Evolutionary conservation across 768 basidiomycete genomes (phyloP), one percentile per base, ranked within the genome.

Genomic region (Boletus sp.): DNA sequence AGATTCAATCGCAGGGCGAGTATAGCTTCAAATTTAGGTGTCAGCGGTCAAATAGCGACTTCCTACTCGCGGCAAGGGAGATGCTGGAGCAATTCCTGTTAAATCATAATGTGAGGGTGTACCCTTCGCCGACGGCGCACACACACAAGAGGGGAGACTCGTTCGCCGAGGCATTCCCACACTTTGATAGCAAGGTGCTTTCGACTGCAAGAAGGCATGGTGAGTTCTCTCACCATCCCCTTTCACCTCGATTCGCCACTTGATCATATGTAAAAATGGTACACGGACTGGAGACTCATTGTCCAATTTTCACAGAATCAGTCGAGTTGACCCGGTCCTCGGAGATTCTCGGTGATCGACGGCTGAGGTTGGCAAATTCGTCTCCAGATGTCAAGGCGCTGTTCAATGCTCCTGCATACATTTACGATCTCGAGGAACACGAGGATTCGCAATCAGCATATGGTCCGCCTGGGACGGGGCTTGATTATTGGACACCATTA

Each of bases 1-100:
- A 62, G 39, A 41, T 59, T 2, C 70, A 66, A 37, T 47, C 56
- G 11, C 65, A 65, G 50, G 76, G 79, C 50, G 93, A 95, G 64
- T 87, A 87, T 54, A 88, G 93, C 48, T 96, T 97, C 83, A 95
- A 93, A 70, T 97, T 97, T 78, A 83, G 88, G 33, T 95, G 96
- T 72, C 95, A 97, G 69, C 82, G 94, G 51, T 93, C 90, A 70
- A 96, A 97, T 66, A 91, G 89, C 64, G 96, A 98, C 70, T 93
- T 93, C 74, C 76, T 98, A 51, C 83, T 87, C 38, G 87, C 94
- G 1, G 90, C 92, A 9, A 79, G 91, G 58, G 96, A 98, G 73
- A 86, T 91, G 78, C 79, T 98, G 5, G 96, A 98, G 66, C 90
- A 94, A 65, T 98, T 89, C 75, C 71, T 98, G 53, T 75, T 88